These are phyloP conservation scores for Asterochloris sp. DNA, from an alignment of 139 green algal genomes.

Conservation along the genomic window DNA sequence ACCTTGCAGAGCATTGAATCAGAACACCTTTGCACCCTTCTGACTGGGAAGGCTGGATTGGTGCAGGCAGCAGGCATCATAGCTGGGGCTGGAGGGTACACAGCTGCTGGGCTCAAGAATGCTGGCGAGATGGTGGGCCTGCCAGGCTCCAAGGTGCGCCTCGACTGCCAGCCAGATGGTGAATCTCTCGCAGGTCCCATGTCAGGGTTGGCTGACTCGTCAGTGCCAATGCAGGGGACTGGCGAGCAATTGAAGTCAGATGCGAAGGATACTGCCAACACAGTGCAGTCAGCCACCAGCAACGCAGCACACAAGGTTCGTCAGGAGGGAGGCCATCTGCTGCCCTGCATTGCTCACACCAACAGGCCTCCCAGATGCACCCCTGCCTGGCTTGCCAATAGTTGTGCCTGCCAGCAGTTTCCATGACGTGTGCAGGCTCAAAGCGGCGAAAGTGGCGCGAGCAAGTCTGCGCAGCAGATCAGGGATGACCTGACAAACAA, in stretches of 20 bases:
- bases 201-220: not conserved
- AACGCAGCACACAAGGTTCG: conserved; percentile 6
- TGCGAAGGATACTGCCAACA: not conserved
- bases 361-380: no score
- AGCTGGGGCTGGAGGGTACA: conserved; percentile 1
- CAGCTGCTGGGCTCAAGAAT: conserved; percentile 7
- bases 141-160: not conserved
- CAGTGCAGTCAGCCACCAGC: not conserved
- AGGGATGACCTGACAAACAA: no score
- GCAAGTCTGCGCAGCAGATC: no score
- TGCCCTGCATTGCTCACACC: no score
- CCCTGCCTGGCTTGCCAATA: no score
- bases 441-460: no score
- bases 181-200: not conserved
- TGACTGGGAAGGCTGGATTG: no score
- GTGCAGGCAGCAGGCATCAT: no score
- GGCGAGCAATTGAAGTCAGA: not conserved
- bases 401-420: no score
- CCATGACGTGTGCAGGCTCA: no score
- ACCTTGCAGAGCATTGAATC: no score
- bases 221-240: not conserved
- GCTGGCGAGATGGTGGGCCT: not conserved
- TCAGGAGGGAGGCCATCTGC: not conserved
- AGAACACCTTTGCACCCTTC: no score
- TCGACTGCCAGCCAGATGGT: not conserved